Base-by-base conservation (phyloP, 768 basidiomycete genomes). In the Gymnopilus junonius region DNA sequence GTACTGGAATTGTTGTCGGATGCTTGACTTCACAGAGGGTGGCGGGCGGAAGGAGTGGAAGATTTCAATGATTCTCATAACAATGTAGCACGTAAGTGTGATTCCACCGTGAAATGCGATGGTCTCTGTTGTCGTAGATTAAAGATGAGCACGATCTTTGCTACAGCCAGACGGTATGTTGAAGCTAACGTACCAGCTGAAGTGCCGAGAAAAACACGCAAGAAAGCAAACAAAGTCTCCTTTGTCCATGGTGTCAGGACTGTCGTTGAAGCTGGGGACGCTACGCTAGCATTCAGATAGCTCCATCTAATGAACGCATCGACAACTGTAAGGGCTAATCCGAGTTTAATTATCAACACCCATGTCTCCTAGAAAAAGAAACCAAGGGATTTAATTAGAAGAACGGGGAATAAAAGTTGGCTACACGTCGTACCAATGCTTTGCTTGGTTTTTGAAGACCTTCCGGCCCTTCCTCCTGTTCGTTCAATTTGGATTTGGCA, bases 291-390 rank as follows among this genome's bases (percentile, higher is more conserved):
- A 90, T 89, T 83, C 1, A 91, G 77, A 65, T 91, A 85, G 34
- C 87, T 86, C 90, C 91, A 94, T 66, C 92, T 80, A 57, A 94
- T 92, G 72, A 92, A 93, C 3, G 91, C 88, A 76, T 94, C 92
- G 11, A 92, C 74, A 20, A 86, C 73, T 23, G 91, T 75, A 12
- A 92, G 77, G 1, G 83, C 82, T 27, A 76, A 69, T 3, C 90
- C 92, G 6, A 93, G 80, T 43, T 81, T 82, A 15, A 85, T 46
- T n/a, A 91, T 82, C 60, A 86, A 80, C 46, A 76, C 21, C 87
- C 90, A 88, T 48, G 88, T 83, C 42, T 77, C 78, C 91, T 91
- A 60, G 12, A 56, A 32, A 59, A 21, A 45, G 17, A 25, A 40
- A 39, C 14, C 8, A 42, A n/a, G 40, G 8, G 5, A 12, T 35